Evolutionary conservation across 1,139 yeast species (phyloP).

Genomic region (Arxiozyma heterogenica): DNA sequence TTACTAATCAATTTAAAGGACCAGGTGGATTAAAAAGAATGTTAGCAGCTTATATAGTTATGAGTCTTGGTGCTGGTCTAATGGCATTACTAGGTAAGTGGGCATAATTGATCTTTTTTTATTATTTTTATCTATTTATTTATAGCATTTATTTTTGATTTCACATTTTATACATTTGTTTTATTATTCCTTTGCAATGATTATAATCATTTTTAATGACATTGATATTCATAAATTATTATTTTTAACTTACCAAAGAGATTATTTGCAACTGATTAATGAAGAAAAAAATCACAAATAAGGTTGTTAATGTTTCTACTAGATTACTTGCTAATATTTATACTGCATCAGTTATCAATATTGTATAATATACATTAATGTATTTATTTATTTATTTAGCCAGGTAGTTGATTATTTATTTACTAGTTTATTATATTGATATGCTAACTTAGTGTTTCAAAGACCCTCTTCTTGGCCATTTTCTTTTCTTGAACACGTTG

Average conservation of each 20-base stretch:
- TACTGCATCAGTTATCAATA: no score
- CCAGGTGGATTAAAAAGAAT: conserved; percentile 33
- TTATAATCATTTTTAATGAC: background rate
- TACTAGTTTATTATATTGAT: no score
- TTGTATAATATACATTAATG: background rate
- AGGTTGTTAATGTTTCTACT: background rate
- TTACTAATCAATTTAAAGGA: conserved; percentile 50
- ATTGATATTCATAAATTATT: background rate
- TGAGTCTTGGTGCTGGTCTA: conserved; percentile 67
- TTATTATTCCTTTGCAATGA: background rate
- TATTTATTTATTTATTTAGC: background rate
- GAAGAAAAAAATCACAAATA: background rate
- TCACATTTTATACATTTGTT: background rate
- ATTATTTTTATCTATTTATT: background rate
- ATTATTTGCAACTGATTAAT: background rate
- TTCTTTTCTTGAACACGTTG: conserved; percentile 48
- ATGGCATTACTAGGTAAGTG: conserved; percentile 85
- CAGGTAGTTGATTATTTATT: no score
- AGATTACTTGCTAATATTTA: no score
- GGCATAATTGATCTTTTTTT: conserved; percentile 54
- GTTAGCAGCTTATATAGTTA: conserved; percentile 30
- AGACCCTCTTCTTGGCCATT: conserved; percentile 60
- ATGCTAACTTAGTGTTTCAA: conserved; percentile 31
- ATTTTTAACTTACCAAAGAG: background rate
- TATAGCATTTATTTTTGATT: background rate